Evolutionary conservation across 2,329 filamentous ascomycete species (phyloP).

Genomic region (Pseudocercospora macadamiae): DNA sequence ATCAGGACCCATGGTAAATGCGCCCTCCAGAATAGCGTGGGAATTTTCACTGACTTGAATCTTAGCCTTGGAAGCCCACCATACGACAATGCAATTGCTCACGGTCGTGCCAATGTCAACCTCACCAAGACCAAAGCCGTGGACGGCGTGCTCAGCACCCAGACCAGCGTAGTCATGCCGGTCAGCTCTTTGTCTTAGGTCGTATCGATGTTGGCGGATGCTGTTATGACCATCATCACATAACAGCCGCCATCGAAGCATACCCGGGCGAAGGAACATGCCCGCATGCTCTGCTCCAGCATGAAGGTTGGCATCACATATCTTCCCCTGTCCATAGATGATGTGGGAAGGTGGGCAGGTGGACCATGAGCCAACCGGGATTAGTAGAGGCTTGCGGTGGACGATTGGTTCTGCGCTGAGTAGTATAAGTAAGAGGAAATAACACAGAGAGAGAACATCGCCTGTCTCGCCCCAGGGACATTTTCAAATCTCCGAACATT

Average conservation of each 20-base stretch:
- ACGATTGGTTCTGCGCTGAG: too few relatives aligned
- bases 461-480: too few relatives aligned
- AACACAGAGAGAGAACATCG: too few relatives aligned
- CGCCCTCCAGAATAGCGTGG: not conserved
- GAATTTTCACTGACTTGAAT: not conserved
- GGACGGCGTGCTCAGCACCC: conserved; percentile 21
- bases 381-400: too few relatives aligned
- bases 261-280: not conserved
- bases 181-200: conserved; percentile 22
- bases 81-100: conserved; percentile 29
- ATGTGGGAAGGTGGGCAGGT: too few relatives aligned
- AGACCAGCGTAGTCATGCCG: conserved; percentile 21
- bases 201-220: not conserved
- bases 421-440: too few relatives aligned
- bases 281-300: too few relatives aligned
- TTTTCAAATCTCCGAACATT: too few relatives aligned
- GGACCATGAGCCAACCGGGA: too few relatives aligned
- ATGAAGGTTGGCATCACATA: too few relatives aligned
- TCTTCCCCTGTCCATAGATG: too few relatives aligned
- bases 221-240: not conserved
- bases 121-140: conserved; percentile 19
- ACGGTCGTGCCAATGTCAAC: conserved; percentile 21
- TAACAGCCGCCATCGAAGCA: too few relatives aligned
- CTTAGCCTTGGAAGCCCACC: conserved; percentile 24
- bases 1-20: conserved; percentile 29